Conservation (phyloP, 306 rosid genomes). For the Hippophae tibetana region DNA sequence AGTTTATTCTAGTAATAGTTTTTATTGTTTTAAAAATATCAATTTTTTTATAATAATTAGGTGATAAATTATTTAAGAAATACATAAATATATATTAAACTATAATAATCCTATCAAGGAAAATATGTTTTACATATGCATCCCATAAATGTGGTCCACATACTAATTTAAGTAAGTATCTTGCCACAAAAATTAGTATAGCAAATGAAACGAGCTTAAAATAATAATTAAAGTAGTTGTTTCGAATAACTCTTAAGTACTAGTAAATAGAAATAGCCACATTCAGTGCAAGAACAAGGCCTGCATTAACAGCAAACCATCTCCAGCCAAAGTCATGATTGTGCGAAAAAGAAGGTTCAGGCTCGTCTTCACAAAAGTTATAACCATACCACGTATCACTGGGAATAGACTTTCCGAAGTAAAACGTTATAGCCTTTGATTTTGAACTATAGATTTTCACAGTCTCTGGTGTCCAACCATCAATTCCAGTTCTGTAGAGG, state of each 20-base stretch:
- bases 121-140: too few relatives aligned
- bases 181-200: too few relatives aligned
- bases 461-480: conserved; percentile 58
- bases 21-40: too few relatives aligned
- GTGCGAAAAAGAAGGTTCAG: conserved; percentile 34
- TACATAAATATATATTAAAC: too few relatives aligned
- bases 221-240: too few relatives aligned
- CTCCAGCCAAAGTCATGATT: conserved; percentile 10
- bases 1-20: too few relatives aligned
- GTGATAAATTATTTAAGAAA: too few relatives aligned
- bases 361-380: conserved; percentile 29
- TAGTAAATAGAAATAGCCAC: background rate
- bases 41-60: too few relatives aligned
- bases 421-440: conserved; percentile 39
- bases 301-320: conserved; percentile 18
- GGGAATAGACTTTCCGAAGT: conserved; percentile 48
- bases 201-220: too few relatives aligned
- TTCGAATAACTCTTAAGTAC: background rate
- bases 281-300: conserved; percentile 18
- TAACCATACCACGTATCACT: conserved; percentile 53
- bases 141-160: too few relatives aligned
- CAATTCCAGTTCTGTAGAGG: conserved; percentile 41
- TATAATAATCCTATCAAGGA: too few relatives aligned
- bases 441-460: conserved; percentile 50
- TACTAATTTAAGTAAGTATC: too few relatives aligned